Evolutionary conservation across 2,329 filamentous ascomycete genomes (phyloP).

Genomic region (Fusarium sp.): DNA sequence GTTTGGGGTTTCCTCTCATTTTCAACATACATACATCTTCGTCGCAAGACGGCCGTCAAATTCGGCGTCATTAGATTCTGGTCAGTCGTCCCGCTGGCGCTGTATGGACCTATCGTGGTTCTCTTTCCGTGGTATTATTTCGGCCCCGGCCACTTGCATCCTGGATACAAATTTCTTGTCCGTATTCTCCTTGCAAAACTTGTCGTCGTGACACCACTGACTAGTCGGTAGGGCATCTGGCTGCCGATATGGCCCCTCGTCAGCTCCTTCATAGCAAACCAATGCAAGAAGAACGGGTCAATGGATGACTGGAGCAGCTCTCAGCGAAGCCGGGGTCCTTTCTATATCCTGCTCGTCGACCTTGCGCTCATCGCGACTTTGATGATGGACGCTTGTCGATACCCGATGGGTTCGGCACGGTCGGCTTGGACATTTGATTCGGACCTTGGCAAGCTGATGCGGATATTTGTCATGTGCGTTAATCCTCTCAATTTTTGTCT

Average conservation of each 20-base stretch:
- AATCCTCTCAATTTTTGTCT: fast-evolving
- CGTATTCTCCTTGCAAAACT: fast-evolving
- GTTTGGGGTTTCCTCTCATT: background rate
- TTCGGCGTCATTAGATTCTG: constrained; percentile 26
- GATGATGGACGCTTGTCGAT: constrained; percentile 19
- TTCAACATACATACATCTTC: background rate
- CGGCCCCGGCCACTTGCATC: constrained; percentile 3
- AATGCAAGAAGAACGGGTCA: background rate
- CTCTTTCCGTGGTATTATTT: constrained; percentile 7
- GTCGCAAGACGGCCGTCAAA: background rate
- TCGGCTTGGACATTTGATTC: constrained; percentile 17
- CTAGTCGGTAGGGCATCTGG: constrained; percentile 6
- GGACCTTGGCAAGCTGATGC: constrained; percentile 23
- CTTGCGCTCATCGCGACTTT: constrained; percentile 4
- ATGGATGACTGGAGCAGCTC: background rate
- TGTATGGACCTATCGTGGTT: constrained; percentile 5
- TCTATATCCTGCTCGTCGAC: constrained; percentile 26
- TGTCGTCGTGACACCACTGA: background rate
- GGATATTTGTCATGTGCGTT: constrained; percentile 23
- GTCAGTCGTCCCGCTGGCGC: constrained; percentile 4
- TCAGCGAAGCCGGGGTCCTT: constrained; percentile 14
- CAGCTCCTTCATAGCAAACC: constrained; percentile 1
- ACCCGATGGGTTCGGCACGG: constrained; percentile 15
- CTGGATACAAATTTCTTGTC: constrained; percentile 24
- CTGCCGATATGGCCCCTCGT: constrained; percentile 20